phyloP scores from a whole-genome alignment of 345 rosid genomes.

The Raphanus raphanistrum region DNA sequence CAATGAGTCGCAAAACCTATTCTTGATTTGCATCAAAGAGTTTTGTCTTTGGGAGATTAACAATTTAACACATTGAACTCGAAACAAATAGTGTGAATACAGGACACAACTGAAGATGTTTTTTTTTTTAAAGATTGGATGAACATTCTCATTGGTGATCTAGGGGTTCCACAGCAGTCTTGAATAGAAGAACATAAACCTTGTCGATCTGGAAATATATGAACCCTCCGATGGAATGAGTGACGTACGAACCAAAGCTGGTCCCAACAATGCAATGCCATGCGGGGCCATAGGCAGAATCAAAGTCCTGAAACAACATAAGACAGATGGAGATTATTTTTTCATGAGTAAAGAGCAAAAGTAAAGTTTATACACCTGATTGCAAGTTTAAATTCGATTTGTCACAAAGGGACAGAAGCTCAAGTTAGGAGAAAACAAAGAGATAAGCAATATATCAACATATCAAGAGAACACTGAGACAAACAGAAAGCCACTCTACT shows the following conservation, averaged over 20 bases:
- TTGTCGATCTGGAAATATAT: conserved; percentile 89
- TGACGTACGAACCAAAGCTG: conserved; percentile 93
- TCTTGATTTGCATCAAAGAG: background rate
- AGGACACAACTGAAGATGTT: background rate
- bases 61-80: background rate
- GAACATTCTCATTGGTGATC: conserved; percentile 39
- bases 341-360: background rate
- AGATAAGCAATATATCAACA: conserved; percentile 1
- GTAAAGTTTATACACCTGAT: background rate
- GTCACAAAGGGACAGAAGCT: background rate
- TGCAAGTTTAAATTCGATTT: background rate
- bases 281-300: conserved; percentile 83
- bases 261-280: conserved; percentile 99
- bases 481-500: background rate
- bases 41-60: conserved; percentile 19
- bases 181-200: conserved; percentile 88
- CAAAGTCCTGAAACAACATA: conserved; percentile 65
- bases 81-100: conserved; percentile 12
- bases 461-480: background rate
- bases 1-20: background rate
- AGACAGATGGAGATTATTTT: background rate
- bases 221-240: conserved; percentile 92
- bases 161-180: conserved; percentile 89
- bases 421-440: background rate
- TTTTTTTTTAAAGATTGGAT: background rate